Base-by-base conservation (phyloP, 2,329 filamentous ascomycete genomes). In the Talaromyces sp. region DNA sequence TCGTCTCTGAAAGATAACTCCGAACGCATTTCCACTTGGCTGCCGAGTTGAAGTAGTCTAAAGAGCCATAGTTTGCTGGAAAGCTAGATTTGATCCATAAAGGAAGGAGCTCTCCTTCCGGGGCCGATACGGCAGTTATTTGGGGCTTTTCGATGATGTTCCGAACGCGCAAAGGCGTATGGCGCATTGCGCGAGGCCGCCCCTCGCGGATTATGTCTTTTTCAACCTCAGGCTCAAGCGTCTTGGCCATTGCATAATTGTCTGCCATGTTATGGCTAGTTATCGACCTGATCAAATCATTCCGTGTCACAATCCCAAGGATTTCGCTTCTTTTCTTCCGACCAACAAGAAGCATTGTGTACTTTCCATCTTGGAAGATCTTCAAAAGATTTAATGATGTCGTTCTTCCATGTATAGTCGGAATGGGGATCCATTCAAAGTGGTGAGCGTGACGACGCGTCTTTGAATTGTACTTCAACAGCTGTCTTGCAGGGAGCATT, bases 301-400 rank as follows among this genome's bases (percentile, higher is more conserved):
- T 93, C 2, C 97, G 78, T 0, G 93, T 99, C 10, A 97, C 90
- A 3, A 99, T 93, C 52, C 93, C 93, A 10, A 96, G 78, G 5
- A 91, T 91, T 39, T 93, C 92, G 65, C 89, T 86, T 65, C 94
- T 86, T 60, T 94, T 89, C 11, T 92, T 91, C 0, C 93, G 93
- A 57, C 77, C 96, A 6, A 97, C 93, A 16, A 97, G 79, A 0
- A 97, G 91, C 91, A 99, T 96, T 73, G 97, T 93, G 2, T 91
- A 96, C 72, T 97, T 97, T 65, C 93, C 93, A 77, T 99, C 93
- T 72, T 97, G 94, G 78, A 99, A 99, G 74, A 96, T 97, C 76
- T 97, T 99, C 75, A 99, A 90, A 65, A 97, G 97, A 71, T 97
- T 94, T 52, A 99, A 76, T 69, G 93, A 97, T 75, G 91, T 96